Conservation (phyloP, 345 rosid genomes). For the Atalantia buxifolia region DNA sequence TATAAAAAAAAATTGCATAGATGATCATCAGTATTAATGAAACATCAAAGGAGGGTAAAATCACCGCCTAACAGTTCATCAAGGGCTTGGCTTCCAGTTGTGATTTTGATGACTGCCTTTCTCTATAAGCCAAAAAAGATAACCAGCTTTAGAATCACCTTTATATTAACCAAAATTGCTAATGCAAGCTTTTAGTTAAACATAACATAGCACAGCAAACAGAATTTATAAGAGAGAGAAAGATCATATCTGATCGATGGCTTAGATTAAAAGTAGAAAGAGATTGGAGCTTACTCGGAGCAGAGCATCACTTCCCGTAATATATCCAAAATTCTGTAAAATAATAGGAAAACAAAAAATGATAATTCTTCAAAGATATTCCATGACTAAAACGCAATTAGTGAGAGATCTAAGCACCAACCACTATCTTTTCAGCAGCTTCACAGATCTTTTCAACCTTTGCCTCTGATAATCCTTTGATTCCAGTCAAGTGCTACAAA, state of each 20-base stretch:
- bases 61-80: conserved; percentile 88
- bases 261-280: neutral
- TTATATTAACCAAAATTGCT: neutral
- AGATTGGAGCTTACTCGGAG: conserved; percentile 52
- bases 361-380: neutral
- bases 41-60: neutral
- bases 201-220: neutral
- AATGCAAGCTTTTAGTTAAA: neutral
- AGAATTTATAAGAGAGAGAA: neutral
- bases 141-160: neutral
- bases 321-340: conserved; percentile 78
- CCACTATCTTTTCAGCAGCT: conserved; percentile 98
- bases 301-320: conserved; percentile 89
- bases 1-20: neutral
- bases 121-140: conserved; percentile 35
- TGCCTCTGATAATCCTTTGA: conserved; percentile 95
- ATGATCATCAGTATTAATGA: neutral
- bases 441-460: conserved; percentile 96
- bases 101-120: conserved; percentile 65
- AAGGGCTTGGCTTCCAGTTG: conserved; percentile 95
- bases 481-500: conserved; percentile 74
- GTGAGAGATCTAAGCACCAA: conserved; percentile 28
- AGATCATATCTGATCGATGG: neutral
- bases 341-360: neutral
- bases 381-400: neutral